Percentiles rank a stretch among this genome's conserved stretches.
These are phyloP conservation scores for Phytophthora sojae DNA, from an alignment of 352 stramenopile genomes.

Conservation along the genomic window DNA sequence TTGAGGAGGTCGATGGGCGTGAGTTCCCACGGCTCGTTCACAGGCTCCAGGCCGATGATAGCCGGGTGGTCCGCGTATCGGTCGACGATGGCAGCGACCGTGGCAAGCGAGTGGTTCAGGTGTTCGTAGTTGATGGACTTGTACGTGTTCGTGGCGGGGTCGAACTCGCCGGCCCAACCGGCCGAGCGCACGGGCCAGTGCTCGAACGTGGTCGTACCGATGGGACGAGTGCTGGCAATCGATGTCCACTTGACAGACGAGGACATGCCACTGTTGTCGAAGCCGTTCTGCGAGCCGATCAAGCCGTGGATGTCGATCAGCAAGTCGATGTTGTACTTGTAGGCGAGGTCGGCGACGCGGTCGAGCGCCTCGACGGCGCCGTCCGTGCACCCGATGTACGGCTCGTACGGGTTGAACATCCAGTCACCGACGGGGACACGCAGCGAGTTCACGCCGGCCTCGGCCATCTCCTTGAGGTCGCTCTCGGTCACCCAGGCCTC, in stretches of 20 bases:
- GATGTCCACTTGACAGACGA: slow-evolving; percentile 92
- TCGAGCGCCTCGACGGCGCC: slow-evolving; percentile 93
- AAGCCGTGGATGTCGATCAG: slow-evolving; percentile 95
- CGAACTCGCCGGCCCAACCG: slow-evolving; percentile 92
- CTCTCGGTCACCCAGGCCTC: slow-evolving; percentile 94
- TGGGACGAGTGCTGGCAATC: slow-evolving; percentile 71
- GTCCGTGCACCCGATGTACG: slow-evolving; percentile 94
- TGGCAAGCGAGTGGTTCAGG: slow-evolving; percentile 91
- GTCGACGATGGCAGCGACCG: slow-evolving; percentile 90
- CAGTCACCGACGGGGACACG: slow-evolving; percentile 95
- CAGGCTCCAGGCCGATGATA: slow-evolving; percentile 93
- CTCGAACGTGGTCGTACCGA: slow-evolving; percentile 91
- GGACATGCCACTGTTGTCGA: slow-evolving; percentile 94
- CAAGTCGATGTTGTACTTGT: slow-evolving; percentile 88
- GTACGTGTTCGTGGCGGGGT: slow-evolving; percentile 87
- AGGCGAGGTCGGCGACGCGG: slow-evolving; percentile 83
- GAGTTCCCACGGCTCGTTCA: slow-evolving; percentile 97
- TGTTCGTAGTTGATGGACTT: slow-evolving; percentile 93
- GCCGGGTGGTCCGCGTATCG: slow-evolving; percentile 87
- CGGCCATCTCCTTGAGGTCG: slow-evolving; percentile 89
- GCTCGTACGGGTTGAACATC: slow-evolving; percentile 95
- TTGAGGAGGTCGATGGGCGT: slow-evolving; percentile 93
- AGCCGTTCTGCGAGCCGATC: slow-evolving; percentile 95
- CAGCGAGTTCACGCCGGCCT: slow-evolving; percentile 78
- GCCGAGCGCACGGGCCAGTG: slow-evolving; percentile 93